These are phyloP conservation scores for Castanopsis chinensis DNA, from an alignment of 306 rosid species.

Conservation along the genomic window DNA sequence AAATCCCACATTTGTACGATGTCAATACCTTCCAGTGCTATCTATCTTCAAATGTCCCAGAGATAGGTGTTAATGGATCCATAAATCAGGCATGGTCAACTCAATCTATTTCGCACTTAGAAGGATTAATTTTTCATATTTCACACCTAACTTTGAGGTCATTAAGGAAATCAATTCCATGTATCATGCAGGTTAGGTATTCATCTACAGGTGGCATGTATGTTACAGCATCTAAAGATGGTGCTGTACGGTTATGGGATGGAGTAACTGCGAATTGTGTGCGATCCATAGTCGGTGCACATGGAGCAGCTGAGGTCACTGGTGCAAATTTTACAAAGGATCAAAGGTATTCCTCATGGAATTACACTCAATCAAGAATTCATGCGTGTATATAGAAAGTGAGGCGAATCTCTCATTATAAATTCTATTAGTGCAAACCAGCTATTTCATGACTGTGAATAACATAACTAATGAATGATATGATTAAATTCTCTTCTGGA, in stretches of 20 bases:
- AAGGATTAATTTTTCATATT: slow-evolving; percentile 11
- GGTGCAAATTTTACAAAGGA: slow-evolving; percentile 88
- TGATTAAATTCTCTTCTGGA: not conserved
- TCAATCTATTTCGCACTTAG: slow-evolving; percentile 5
- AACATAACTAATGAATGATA: not conserved
- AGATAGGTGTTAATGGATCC: slow-evolving; percentile 66
- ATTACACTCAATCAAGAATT: slow-evolving; percentile 3
- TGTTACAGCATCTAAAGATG: slow-evolving; percentile 91
- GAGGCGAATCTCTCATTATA: not conserved
- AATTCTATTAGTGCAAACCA: not conserved
- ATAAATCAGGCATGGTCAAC: slow-evolving; percentile 75
- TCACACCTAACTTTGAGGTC: not conserved
- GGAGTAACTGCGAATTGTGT: slow-evolving; percentile 75
- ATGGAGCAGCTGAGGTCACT: slow-evolving; percentile 75
- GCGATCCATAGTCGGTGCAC: slow-evolving; percentile 72
- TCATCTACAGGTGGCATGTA: slow-evolving; percentile 78
- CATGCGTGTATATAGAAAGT: not conserved
- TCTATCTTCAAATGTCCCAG: slow-evolving; percentile 66
- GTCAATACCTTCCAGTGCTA: slow-evolving; percentile 83
- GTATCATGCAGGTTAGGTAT: slow-evolving; percentile 69
- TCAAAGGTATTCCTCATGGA: slow-evolving; percentile 48
- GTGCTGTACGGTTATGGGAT: slow-evolving; percentile 84
- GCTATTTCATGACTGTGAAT: not conserved
- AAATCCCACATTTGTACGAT: slow-evolving; percentile 83
- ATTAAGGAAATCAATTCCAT: slow-evolving; percentile 11